A percentile compares a stretch with the other conserved stretches of the same genome.
Evolutionary conservation across 176 grass and related monocot genomes (phyloP).

Genomic region (Cymbopogon citratus): DNA sequence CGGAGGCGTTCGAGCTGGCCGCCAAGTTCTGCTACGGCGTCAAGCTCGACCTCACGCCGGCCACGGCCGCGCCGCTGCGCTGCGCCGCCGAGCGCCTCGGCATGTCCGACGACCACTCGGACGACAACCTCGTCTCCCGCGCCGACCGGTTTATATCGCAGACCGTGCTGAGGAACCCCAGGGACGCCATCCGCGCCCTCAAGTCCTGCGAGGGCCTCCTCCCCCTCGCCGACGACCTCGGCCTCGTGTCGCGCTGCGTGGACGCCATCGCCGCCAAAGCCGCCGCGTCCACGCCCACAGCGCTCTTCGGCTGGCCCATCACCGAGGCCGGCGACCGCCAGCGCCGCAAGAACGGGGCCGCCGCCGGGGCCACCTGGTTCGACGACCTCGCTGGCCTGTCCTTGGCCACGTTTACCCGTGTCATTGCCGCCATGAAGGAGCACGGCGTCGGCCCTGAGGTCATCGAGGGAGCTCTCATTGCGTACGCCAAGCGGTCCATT

Average conservation of each 20-base stretch:
- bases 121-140: slow-evolving; percentile 79
- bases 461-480: slow-evolving; percentile 73
- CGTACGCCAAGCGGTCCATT: slow-evolving; percentile 85
- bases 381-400: slow-evolving; percentile 80
- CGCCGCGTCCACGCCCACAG: slow-evolving; percentile 54
- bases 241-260: slow-evolving; percentile 61
- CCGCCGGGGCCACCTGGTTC: slow-evolving; percentile 42
- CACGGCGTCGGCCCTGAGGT: slow-evolving; percentile 59
- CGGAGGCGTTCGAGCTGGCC: slow-evolving; percentile 75
- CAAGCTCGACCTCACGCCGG: slow-evolving; percentile 80
- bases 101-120: slow-evolving; percentile 80
- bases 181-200: slow-evolving; percentile 70
- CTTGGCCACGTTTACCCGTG: slow-evolving; percentile 59
- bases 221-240: slow-evolving; percentile 66
- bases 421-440: slow-evolving; percentile 83
- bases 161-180: slow-evolving; percentile 58
- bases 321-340: slow-evolving; percentile 37
- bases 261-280: slow-evolving; percentile 70
- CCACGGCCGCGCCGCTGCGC: slow-evolving; percentile 59
- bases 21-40: slow-evolving; percentile 99
- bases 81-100: slow-evolving; percentile 85
- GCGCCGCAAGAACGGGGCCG: slow-evolving; percentile 34
- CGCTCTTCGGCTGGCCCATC: slow-evolving; percentile 87
- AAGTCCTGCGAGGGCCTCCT: slow-evolving; percentile 78
- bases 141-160: slow-evolving; percentile 69